These are phyloP conservation scores for Diophrys appendiculata DNA, from an alignment of 73 alveolate genomes.

Conservation along the genomic window DNA sequence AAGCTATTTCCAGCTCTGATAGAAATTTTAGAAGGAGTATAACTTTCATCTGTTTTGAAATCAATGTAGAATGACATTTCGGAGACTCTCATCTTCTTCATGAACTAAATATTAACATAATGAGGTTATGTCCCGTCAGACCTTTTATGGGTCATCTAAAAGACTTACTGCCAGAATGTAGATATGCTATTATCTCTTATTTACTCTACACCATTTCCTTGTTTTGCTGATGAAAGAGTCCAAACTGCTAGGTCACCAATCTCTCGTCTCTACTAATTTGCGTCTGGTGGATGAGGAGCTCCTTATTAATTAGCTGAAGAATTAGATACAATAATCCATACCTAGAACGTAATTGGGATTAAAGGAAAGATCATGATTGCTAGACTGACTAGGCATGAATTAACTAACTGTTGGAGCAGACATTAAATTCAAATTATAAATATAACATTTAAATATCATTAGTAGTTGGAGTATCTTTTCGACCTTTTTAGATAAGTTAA, in stretches of 20 bases:
- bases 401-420: background rate
- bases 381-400: constrained; percentile 7
- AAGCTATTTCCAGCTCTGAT: constrained; percentile 95
- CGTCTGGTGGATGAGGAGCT: constrained; percentile 49
- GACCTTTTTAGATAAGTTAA: no score
- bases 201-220: constrained; percentile 98
- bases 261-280: constrained; percentile 85
- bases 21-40: constrained; percentile 94
- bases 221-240: constrained; percentile 95
- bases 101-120: constrained; percentile 88
- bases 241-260: constrained; percentile 98
- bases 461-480: constrained; percentile 7
- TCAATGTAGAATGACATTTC: constrained; percentile 94
- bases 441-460: background rate
- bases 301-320: constrained; percentile 11
- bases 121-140: constrained; percentile 99
- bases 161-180: constrained; percentile 94
- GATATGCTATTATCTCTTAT: constrained; percentile 91
- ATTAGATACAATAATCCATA: background rate
- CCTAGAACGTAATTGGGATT: background rate
- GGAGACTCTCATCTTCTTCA: constrained; percentile 88
- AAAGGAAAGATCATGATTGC: constrained; percentile 4
- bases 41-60: constrained; percentile 97
- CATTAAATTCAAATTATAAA: background rate
- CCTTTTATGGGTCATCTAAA: constrained; percentile 4